Evolutionary conservation across 306 rosid species (phyloP).

Genomic region (Astragalus membranaceus): DNA sequence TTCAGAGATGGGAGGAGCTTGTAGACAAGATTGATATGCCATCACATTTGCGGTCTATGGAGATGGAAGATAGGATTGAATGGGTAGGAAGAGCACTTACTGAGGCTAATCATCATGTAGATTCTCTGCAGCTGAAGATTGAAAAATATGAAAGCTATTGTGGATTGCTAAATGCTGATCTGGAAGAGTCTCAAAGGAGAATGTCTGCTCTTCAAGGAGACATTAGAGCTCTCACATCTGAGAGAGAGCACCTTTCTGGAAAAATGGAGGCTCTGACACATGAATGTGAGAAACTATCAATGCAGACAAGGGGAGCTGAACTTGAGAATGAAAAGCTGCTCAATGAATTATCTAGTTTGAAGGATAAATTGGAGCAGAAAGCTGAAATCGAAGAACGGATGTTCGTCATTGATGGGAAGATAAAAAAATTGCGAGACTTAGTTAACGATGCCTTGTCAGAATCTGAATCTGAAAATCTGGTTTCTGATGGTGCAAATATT

Average conservation of each 20-base stretch:
- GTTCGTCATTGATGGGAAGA: constrained; percentile 39
- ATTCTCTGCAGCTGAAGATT: constrained; percentile 69
- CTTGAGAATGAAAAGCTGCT: constrained; percentile 50
- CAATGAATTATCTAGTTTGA: constrained; percentile 45
- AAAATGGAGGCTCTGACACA: constrained; percentile 42
- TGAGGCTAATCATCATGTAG: constrained; percentile 58
- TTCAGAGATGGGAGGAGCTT: constrained; percentile 93
- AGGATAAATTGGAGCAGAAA: constrained; percentile 43
- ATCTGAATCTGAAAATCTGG: constrained; percentile 31
- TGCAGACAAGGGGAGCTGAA: constrained; percentile 43
- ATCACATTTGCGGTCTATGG: constrained; percentile 64
- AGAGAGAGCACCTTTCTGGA: constrained; percentile 54
- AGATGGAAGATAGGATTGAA: constrained; percentile 76
- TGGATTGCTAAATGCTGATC: constrained; percentile 61
- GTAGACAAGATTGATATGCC: constrained; percentile 79
- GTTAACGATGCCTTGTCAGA: constrained; percentile 53
- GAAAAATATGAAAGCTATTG: constrained; percentile 59
- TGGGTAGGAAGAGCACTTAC: constrained; percentile 67
- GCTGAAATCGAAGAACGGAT: constrained; percentile 38
- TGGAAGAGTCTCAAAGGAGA: constrained; percentile 63
- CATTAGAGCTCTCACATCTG: constrained; percentile 40
- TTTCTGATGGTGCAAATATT: constrained; percentile 46
- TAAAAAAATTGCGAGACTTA: constrained; percentile 53
- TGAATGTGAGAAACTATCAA: constrained; percentile 48
- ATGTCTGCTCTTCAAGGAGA: constrained; percentile 54